Evolutionary conservation across 2,329 filamentous ascomycete species (phyloP).

Genomic region (Furcasterigmium furcatum): DNA sequence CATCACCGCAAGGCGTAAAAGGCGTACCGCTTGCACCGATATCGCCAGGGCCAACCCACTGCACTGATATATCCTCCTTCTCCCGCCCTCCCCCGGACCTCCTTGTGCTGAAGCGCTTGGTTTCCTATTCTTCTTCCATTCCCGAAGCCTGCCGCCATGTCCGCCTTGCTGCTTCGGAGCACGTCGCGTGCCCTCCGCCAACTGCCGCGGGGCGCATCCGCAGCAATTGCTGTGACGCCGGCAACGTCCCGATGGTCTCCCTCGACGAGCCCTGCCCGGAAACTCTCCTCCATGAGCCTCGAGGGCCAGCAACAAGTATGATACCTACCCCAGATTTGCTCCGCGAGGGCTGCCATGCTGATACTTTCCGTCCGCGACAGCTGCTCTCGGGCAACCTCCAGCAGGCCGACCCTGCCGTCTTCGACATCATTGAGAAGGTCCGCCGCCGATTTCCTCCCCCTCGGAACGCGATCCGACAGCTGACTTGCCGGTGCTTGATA

Average conservation of each 20-base stretch:
- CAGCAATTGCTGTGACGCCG: slow-evolving; percentile 8
- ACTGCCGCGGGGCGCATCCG: slow-evolving; percentile 25
- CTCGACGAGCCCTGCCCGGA: slow-evolving; percentile 23
- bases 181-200: slow-evolving; percentile 43
- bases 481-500: slow-evolving; percentile 28
- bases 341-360: slow-evolving; percentile 6
- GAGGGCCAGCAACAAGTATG: slow-evolving; percentile 60
- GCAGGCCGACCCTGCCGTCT: slow-evolving; percentile 83
- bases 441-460: not conserved
- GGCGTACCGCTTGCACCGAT: too few relatives aligned
- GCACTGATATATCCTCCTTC: too few relatives aligned
- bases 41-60: too few relatives aligned
- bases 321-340: slow-evolving; percentile 10
- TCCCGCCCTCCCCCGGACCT: too few relatives aligned
- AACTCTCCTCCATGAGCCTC: slow-evolving; percentile 41
- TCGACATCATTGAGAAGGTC: slow-evolving; percentile 88
- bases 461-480: not conserved
- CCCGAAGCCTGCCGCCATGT: slow-evolving; percentile 32
- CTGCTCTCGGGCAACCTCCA: slow-evolving; percentile 76
- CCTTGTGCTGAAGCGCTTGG: too few relatives aligned
- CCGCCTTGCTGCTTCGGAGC: slow-evolving; percentile 37
- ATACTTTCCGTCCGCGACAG: slow-evolving; percentile 39
- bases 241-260: slow-evolving; percentile 4
- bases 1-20: too few relatives aligned
- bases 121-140: too few relatives aligned